Evolutionary conservation across 495 filamentous ascomycete species (phyloP).

Genomic region (Terfezia boudieri): DNA sequence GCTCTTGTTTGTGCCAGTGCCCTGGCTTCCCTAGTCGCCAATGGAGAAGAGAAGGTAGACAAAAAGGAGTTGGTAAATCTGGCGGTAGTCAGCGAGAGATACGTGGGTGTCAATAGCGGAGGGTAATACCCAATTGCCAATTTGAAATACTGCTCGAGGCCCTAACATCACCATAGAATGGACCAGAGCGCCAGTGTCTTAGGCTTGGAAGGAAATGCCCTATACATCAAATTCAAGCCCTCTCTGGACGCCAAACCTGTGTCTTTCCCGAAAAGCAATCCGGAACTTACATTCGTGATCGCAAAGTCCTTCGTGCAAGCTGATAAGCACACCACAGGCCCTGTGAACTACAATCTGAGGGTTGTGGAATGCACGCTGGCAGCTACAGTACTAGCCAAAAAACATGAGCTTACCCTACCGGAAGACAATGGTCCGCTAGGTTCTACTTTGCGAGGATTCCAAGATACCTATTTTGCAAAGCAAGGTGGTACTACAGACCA

Average conservation of each 20-base stretch:
- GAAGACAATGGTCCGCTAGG: conserved; percentile 65
- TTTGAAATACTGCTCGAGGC: too few relatives aligned
- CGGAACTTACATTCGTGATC: conserved; percentile 76
- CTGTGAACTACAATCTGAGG: conserved; percentile 85
- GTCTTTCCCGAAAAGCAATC: conserved; percentile 58
- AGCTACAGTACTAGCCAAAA: conserved; percentile 47
- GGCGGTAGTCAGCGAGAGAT: conserved; percentile 79
- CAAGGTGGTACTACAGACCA: conserved; percentile 27
- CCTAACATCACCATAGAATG: conserved; percentile 33
- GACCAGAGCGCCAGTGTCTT: conserved; percentile 97
- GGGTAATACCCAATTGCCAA: conserved; percentile 32
- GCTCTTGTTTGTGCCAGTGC: conserved; percentile 85
- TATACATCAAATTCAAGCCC: conserved; percentile 79
- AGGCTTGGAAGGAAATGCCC: conserved; percentile 56
- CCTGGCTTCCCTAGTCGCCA: conserved; percentile 67
- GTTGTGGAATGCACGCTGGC: conserved; percentile 90
- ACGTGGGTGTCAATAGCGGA: conserved; percentile 89
- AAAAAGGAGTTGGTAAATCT: conserved; percentile 79
- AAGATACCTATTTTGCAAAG: conserved; percentile 53
- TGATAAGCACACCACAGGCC: conserved; percentile 83
- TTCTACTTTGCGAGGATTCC: conserved; percentile 64
- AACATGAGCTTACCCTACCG: conserved; percentile 40
- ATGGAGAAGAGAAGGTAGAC: conserved; percentile 55
- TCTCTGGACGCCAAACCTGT: conserved; percentile 52
- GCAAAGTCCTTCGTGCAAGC: conserved; percentile 84